phyloP scores from a whole-genome alignment of 306 rosid genomes.

The Cajanus cajan region DNA sequence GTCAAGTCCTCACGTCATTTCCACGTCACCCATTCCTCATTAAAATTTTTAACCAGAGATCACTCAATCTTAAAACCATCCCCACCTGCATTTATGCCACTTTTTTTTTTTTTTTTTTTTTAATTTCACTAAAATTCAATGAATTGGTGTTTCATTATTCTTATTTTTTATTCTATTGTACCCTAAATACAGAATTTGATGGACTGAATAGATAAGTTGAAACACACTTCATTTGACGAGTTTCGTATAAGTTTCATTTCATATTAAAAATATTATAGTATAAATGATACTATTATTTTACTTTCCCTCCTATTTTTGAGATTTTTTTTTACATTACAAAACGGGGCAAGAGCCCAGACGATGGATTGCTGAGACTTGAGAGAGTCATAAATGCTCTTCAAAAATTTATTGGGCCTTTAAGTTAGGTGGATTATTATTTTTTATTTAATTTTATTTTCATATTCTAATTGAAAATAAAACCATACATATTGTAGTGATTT shows the following conservation, averaged over 20 bases:
- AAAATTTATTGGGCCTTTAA: background rate
- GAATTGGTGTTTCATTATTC: background rate
- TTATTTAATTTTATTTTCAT: background rate
- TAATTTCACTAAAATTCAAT: too few species aligned
- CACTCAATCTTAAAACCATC: background rate
- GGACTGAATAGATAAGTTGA: background rate
- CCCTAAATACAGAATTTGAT: background rate
- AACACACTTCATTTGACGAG: background rate
- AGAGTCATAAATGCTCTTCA: background rate
- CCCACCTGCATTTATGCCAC: too few species aligned
- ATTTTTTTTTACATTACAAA: background rate
- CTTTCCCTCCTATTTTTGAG: background rate
- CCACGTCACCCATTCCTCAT: slow-evolving; percentile 33
- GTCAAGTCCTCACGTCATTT: slow-evolving; percentile 17
- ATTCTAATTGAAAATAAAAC: background rate
- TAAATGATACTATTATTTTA: background rate
- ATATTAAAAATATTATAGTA: too few species aligned
- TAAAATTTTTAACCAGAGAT: background rate
- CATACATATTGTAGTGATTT: background rate
- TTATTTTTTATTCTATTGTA: background rate
- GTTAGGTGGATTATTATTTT: background rate
- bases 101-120: too few species aligned
- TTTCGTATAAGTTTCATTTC: background rate
- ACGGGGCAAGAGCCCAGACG: background rate
- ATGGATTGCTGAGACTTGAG: background rate